Conservation (phyloP, 768 basidiomycete genomes). For the Phaeotremella skinneri region DNA sequence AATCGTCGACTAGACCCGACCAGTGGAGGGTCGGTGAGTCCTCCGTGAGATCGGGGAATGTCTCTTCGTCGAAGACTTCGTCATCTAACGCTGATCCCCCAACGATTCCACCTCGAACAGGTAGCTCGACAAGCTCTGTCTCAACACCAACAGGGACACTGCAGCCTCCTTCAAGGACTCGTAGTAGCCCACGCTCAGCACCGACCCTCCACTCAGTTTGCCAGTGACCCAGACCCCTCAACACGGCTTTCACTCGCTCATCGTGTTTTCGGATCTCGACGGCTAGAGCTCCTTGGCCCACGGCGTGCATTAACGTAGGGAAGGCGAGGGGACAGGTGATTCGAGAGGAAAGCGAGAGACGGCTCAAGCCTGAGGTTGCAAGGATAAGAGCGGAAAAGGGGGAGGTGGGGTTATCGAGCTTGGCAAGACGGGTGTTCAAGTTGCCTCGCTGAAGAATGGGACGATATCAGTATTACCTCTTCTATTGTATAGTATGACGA, state of each 20-base stretch:
- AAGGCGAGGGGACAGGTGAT: slow-evolving; percentile 70
- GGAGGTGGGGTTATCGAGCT: slow-evolving; percentile 78
- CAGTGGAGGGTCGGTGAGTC: slow-evolving; percentile 40
- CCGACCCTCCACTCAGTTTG: slow-evolving; percentile 71
- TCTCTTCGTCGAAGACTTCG: slow-evolving; percentile 9
- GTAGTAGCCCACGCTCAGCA: slow-evolving; percentile 82
- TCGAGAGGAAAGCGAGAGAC: slow-evolving; percentile 64
- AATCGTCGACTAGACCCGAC: slow-evolving; percentile 18
- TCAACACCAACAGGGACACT: slow-evolving; percentile 90
- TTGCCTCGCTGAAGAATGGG: slow-evolving; percentile 12
- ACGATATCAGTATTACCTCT: slow-evolving; percentile 1
- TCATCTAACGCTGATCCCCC: slow-evolving; percentile 16
- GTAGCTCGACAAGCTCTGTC: slow-evolving; percentile 54
- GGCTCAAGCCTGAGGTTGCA: slow-evolving; percentile 85
- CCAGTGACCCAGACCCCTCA: slow-evolving; percentile 69
- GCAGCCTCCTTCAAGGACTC: slow-evolving; percentile 93
- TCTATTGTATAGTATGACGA: not conserved
- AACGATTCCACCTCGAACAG: slow-evolving; percentile 46
- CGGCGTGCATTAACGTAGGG: slow-evolving; percentile 73
- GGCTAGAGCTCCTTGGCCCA: slow-evolving; percentile 89
- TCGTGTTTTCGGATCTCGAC: slow-evolving; percentile 74
- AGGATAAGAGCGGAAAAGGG: slow-evolving; percentile 86
- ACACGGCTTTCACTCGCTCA: slow-evolving; percentile 61
- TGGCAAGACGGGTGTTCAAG: slow-evolving; percentile 84
- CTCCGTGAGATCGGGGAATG: slow-evolving; percentile 7